phyloP scores from a whole-genome alignment of 768 basidiomycete genomes.

The Hortiboletus flavorubellus region DNA sequence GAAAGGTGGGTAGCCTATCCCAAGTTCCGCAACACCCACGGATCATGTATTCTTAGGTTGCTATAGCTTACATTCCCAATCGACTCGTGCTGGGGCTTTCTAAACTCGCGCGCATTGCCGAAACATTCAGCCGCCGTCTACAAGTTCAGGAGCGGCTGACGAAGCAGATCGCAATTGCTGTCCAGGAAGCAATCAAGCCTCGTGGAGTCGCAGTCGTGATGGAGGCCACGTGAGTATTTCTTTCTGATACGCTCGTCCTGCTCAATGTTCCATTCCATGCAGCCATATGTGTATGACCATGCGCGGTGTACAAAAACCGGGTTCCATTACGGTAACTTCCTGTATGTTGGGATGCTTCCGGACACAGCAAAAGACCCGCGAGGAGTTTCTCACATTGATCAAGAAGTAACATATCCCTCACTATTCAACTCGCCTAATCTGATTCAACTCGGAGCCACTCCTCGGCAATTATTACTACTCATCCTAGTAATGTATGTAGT shows the following conservation, averaged over 20 bases:
- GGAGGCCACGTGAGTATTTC: constrained; percentile 85
- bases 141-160: constrained; percentile 98
- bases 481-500: constrained; percentile 19
- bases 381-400: constrained; percentile 91
- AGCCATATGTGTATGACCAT: constrained; percentile 99
- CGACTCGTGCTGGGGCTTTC: constrained; percentile 91
- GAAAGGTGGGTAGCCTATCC: constrained; percentile 62
- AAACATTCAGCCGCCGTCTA: constrained; percentile 92
- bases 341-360: constrained; percentile 99
- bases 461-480: constrained; percentile 18
- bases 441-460: constrained; percentile 34
- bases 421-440: constrained; percentile 42
- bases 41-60: constrained; percentile 56
- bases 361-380: constrained; percentile 96
- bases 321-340: constrained; percentile 90
- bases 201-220: constrained; percentile 98
- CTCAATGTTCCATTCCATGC: constrained; percentile 11
- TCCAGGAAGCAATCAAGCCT: constrained; percentile 97
- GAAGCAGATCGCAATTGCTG: constrained; percentile 96
- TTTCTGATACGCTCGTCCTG: constrained; percentile 2
- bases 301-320: constrained; percentile 99
- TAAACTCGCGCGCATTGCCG: constrained; percentile 94
- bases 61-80: constrained; percentile 97
- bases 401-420: constrained; percentile 35
- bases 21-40: constrained; percentile 20